Evolutionary conservation across 768 basidiomycete genomes (phyloP).

Genomic region (Kwoniella pini): DNA sequence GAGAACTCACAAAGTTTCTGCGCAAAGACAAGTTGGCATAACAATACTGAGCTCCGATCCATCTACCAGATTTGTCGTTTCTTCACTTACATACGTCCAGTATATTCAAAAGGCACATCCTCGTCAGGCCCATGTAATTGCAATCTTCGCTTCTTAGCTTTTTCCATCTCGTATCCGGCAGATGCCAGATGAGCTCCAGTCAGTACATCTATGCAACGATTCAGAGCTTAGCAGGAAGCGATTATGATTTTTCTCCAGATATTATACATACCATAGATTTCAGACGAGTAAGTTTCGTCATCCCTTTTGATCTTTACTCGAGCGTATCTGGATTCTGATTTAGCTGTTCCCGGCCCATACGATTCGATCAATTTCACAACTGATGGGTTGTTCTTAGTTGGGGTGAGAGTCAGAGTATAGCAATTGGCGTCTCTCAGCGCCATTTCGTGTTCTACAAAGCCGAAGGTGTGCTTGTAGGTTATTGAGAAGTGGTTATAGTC

Average conservation of each 20-base stretch:
- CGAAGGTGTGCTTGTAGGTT: neutral
- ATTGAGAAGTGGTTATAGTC: too few relatives aligned
- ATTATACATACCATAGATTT: conserved; percentile 37
- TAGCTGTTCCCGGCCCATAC: neutral
- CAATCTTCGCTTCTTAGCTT: conserved; percentile 43
- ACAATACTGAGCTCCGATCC: too few relatives aligned
- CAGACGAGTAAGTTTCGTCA: conserved; percentile 36
- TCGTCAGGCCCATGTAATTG: conserved; percentile 53
- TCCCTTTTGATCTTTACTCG: conserved; percentile 30
- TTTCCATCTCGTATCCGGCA: conserved; percentile 33
- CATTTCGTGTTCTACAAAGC: conserved; percentile 14
- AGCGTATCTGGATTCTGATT: conserved; percentile 27
- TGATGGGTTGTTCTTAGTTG: conserved; percentile 16
- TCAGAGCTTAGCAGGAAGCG: too few relatives aligned
- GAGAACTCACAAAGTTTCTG: conserved; percentile 19
- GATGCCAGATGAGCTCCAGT: conserved; percentile 45
- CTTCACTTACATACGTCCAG: conserved; percentile 45
- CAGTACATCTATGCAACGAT: conserved; percentile 31
- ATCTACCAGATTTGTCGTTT: neutral
- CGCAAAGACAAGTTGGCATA: too few relatives aligned
- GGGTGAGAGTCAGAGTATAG: conserved; percentile 35
- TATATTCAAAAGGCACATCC: conserved; percentile 43
- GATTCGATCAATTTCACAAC: conserved; percentile 27
- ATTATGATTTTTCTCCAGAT: too few relatives aligned
- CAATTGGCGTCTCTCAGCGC: conserved; percentile 37